Evolutionary conservation across 2,329 filamentous ascomycete species (phyloP).

Genomic region (Clarireedia paspali): DNA sequence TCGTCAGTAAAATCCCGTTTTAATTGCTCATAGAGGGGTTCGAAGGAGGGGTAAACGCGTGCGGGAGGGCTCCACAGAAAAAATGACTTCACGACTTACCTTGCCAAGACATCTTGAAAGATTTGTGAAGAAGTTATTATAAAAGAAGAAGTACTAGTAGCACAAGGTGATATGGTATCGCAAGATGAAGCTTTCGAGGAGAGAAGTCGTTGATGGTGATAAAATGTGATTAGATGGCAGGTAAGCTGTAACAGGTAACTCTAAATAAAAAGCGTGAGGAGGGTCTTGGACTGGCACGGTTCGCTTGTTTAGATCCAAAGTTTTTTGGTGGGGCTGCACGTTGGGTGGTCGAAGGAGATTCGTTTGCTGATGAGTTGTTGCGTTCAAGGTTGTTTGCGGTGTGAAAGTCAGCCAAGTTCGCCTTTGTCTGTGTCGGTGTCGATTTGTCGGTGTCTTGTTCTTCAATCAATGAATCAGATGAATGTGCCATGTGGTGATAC

Average conservation of each 20-base stretch:
- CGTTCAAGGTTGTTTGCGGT: conserved; percentile 1
- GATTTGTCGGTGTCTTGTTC: no score
- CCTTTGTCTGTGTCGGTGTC: no score
- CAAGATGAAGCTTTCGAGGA: not conserved
- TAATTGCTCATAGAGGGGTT: conserved; percentile 3
- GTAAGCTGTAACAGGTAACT: not conserved
- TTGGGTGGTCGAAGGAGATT: no score
- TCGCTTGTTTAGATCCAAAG: conserved; percentile 6
- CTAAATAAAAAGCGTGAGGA: not conserved
- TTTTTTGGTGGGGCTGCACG: conserved; percentile 5
- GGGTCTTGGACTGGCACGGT: not conserved
- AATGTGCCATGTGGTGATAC: no score
- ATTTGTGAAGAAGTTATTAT: not conserved
- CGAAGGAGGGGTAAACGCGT: conserved; percentile 23
- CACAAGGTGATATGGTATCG: not conserved
- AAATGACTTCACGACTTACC: conserved; percentile 38
- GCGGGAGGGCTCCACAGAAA: not conserved
- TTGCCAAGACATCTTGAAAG: conserved; percentile 64
- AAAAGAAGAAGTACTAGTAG: not conserved
- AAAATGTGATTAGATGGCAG: not conserved
- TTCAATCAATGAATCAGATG: no score
- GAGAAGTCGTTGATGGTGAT: not conserved
- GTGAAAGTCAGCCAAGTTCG: not conserved
- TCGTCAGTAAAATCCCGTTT: conserved; percentile 13
- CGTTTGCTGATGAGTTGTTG: conserved; percentile 4